Conservation (phyloP, 2,329 filamentous ascomycete genomes). For the Xylariaceae sp. region DNA sequence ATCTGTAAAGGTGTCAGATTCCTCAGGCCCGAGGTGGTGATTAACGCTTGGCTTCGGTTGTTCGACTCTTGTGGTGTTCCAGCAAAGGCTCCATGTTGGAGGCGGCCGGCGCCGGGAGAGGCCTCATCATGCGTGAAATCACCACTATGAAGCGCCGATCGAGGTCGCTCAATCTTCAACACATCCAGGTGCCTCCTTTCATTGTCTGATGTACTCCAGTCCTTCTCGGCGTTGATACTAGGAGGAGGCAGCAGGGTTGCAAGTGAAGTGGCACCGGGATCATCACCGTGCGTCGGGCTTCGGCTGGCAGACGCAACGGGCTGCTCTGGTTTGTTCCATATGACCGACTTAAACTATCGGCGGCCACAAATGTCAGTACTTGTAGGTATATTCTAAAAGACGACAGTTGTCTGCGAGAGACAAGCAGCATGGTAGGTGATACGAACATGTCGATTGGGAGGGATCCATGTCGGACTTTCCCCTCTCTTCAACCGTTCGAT, state of each 20-base stretch:
- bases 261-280: conserved; percentile 35
- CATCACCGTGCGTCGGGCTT: conserved; percentile 33
- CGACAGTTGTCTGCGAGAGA: background rate
- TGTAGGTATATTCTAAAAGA: background rate
- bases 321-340: conserved; percentile 32
- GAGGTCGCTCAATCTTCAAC: conserved; percentile 69
- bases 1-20: conserved; percentile 45
- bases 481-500: conserved; percentile 80
- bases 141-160: conserved; percentile 67
- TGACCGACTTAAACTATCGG: conserved; percentile 31
- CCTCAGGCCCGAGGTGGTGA: conserved; percentile 52
- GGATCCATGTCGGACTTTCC: conserved; percentile 69
- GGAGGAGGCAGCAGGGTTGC: conserved; percentile 40
- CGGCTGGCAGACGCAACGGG: conserved; percentile 35
- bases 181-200: conserved; percentile 48
- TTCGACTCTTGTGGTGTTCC: conserved; percentile 16
- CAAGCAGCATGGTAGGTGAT: background rate
- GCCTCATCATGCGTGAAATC: conserved; percentile 52
- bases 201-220: conserved; percentile 32
- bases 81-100: conserved; percentile 22
- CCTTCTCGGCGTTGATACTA: conserved; percentile 45
- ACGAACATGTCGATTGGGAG: conserved; percentile 53
- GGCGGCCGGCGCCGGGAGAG: conserved; percentile 22
- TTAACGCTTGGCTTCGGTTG: conserved; percentile 37
- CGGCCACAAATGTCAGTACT: conserved; percentile 13